Base-by-base conservation (phyloP, 768 basidiomycete genomes). In the Dentipellis sp. region DNA sequence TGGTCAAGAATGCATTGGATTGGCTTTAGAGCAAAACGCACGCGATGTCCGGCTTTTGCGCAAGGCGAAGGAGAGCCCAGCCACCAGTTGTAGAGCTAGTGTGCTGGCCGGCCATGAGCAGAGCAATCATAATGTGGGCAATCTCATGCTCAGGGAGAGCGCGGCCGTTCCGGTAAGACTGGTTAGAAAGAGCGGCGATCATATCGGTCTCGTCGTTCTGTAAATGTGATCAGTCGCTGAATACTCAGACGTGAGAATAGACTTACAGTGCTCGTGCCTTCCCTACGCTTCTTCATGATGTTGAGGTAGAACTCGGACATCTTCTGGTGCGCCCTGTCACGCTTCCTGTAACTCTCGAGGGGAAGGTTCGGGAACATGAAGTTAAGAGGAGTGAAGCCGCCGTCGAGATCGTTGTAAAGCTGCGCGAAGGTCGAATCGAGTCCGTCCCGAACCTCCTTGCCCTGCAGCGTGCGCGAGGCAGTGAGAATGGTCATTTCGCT, bases 71-170 rank as follows among this genome's bases (percentile, higher is more conserved):
- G 39, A 98, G 76, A 14, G 85, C 68, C 97, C 97, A 99, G 10
- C 93, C 86, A 35, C 84, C 84, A 19, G 91, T 87, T 2, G 97
- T 86, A 12, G 97, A 97, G 63, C 89, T 91, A 0, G 97, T 99
- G 72, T 99, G 97, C 73, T 99, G 97, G 39, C 97, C 97, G 46
- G 97, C 97, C 97, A 99, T 98, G 60, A 99, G 84, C 48, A 99
- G 81, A 14, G 97, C 97, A 65, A 97, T 99, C 87, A 99, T 84
- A 67, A 99, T 94, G 67, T 98, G 97, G 0, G 97, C 94, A 58
- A 98, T 88, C 69, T 98, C 92, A 62, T 88, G 85, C 66, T 99
- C 94, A 58, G 77, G 79, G 40, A 98, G 77, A 2, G 76, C 66
- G 47, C 78, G 76, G 55, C 97, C 97, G 62, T 81, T 78, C 60